Base-by-base conservation (phyloP, 2,329 filamentous ascomycete genomes). In the Dendrostoma leiphaemia region DNA sequence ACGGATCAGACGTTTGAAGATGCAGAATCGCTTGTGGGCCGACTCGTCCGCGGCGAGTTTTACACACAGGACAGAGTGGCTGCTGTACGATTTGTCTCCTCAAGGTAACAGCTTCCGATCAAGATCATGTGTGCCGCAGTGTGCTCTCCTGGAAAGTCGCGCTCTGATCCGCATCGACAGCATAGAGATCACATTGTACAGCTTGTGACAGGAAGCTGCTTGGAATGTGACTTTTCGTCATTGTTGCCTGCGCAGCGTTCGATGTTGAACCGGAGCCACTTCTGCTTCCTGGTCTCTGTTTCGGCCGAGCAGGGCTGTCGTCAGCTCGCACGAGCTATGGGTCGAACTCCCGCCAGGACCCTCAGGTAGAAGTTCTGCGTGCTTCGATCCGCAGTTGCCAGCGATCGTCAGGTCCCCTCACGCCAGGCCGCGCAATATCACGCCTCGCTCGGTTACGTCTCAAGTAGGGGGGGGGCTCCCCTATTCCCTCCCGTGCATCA, bases 361-460 rank as follows among this genome's bases (percentile, higher is more conserved):
- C 15, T 7, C 17, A 3, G 12, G 6, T 9, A 12, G 23, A 41
- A 21, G 15, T 9, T 21, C 26, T 12, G 23, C 15, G 26, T 41
- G 15, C 38, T 15, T 12, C 38, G 6, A 13, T n/a, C 23, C 26
- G 6, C 21, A 9, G 15, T 23, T 23, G 23, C 23, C 41, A 19
- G 24, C n/a, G 26, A 21, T 17, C 34, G 19, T 13, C 34, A 40
- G 9, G n/a, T 28, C 28, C 23, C 6, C 47, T 49, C 47, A 31
- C 10, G 35, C 15, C 26, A 46, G 32, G 26, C 41, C 43, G 34
- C 44, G 41, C 38, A 23, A 51, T 43, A 51, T 50, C 44, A 34
- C 38, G 51, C 51, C 54, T 57, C 54, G 54, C 54, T 57, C 54
- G 51, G 41, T 48, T 54, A 37, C 48, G 54, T 57, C 51, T 57